Base-by-base conservation (phyloP, 257 asterid genomes). In the Osmanthus fragrans region DNA sequence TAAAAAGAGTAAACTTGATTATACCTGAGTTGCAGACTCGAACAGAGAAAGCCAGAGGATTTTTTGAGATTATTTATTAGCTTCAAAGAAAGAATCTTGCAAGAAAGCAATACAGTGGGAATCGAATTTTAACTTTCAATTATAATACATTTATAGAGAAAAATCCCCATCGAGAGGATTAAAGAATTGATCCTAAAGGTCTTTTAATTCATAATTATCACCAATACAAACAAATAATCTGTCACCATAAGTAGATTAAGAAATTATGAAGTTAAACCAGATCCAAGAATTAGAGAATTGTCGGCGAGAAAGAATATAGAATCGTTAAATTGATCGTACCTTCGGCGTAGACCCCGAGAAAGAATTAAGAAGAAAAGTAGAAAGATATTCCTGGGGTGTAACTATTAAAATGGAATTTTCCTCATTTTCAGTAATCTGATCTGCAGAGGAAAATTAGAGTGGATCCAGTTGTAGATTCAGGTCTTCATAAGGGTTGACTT, bases 1-100 rank as follows among this genome's bases (percentile, higher is more conserved):
- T 7, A 6, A 1, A 23, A 73, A 15, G 1, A 13, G 7, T 32
- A n/a, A 47, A 27, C 73, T 27, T 25, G 47, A 77, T 73, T 16
- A 30, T 77, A 80, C 84, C 87, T 64, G 78, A 39, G 25, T 70
- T 21, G 58, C 25, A 47, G 37, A 34, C 27, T 71, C 72, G 47
- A 34, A 56, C 33, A 37, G 33, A 16, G 58, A 49, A 16, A 67
- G 60, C 32, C 1, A 66, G 8, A 45, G 32, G 70, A n/a, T 32
- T 39, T 32, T 63, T 65, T 13, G 69, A 49, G 71, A 73, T 45
- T 70, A 30, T 80, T 36, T 74, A 73, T 81, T 60, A 42, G 79
- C 30, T 69, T 54, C 16, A 42, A 29, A 73, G 66, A 70, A 51
- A 39, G 58, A 69, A 58, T 37, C 79, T 70, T 69, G 23, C 60